Evolutionary conservation across 1,139 yeast genomes (phyloP), one percentile per base, ranked within the genome.

Genomic region (Taphrina betulina): DNA sequence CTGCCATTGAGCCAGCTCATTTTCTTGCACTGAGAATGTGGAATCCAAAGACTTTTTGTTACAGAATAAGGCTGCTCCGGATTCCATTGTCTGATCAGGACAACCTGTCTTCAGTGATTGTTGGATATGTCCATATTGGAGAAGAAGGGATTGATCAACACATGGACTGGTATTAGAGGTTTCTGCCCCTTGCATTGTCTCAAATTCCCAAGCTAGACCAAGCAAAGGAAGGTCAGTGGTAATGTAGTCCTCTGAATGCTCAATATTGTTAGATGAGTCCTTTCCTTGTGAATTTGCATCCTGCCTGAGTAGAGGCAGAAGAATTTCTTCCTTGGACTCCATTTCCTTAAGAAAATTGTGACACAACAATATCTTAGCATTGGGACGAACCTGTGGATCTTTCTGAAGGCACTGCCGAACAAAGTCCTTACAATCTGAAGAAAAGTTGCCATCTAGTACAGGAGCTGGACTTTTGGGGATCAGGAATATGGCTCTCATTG

Each of bases 401-500:
- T 83, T 80, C 26, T 76, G 73, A 60, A 88, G 75, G 65, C 95
- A 88, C 43, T 72, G 72, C n/a, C 68, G 65, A 7, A 85, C 76
- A 67, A 88, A 88, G 60, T 83, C 85, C 58, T 75, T 78, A 61
- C 83, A 68, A 66, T 80, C 73, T 61, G 64, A 58, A 0, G 78
- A 72, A 62, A 71, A 78, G n/a, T 69, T 68, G 7, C 77, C 80
- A n/a, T 64, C 61, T 16, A 81, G 69, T 2, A 66, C 65, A 2
- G 85, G 85, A 3, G 85, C 75, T 0, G 69, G 68, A 26, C 73
- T 73, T 57, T 78, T 73, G 0, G 83, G 82, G 38, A 81, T 81
- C 40, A 71, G 68, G 62, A 79, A 78, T 26, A 88, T 69, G 1
- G 89, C 95, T 65, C 83, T 83, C 89, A 86, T 85, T 2, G 95